Conservation (phyloP, 1,139 yeast genomes). For the Candida labiduridarum region DNA sequence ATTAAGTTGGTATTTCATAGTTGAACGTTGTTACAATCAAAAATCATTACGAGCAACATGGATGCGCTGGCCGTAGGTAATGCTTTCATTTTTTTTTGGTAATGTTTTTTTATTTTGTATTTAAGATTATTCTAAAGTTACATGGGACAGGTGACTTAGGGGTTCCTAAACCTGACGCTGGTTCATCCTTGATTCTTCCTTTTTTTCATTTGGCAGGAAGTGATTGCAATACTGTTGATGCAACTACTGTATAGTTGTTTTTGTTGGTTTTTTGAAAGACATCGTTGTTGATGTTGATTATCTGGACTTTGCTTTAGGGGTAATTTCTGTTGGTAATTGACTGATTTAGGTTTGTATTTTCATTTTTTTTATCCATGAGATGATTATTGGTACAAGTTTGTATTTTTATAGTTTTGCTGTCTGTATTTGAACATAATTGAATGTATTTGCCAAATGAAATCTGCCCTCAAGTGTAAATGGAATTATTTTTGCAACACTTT, state of each 20-base stretch:
- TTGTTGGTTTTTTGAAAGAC: background rate
- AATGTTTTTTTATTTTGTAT: background rate
- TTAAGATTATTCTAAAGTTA: background rate
- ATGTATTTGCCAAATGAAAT: background rate
- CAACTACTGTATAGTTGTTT: background rate
- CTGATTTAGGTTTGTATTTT: background rate
- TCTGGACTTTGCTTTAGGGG: background rate
- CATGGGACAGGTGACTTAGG: slow-evolving; percentile 2
- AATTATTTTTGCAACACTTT: background rate
- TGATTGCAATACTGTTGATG: background rate
- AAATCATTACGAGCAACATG: background rate
- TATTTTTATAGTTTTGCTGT: background rate
- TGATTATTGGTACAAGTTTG: background rate
- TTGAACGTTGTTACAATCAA: background rate
- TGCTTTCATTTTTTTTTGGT: background rate
- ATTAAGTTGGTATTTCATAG: background rate
- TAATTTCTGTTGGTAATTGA: background rate
- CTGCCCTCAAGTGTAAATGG: background rate
- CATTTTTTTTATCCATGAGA: background rate
- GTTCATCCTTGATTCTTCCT: background rate
- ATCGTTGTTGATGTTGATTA: background rate
- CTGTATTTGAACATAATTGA: background rate
- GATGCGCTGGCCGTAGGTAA: background rate
- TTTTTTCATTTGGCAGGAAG: background rate
- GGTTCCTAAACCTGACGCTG: background rate